These are phyloP conservation scores for Cercophora samala DNA, from an alignment of 495 filamentous ascomycete genomes.

Conservation along the genomic window DNA sequence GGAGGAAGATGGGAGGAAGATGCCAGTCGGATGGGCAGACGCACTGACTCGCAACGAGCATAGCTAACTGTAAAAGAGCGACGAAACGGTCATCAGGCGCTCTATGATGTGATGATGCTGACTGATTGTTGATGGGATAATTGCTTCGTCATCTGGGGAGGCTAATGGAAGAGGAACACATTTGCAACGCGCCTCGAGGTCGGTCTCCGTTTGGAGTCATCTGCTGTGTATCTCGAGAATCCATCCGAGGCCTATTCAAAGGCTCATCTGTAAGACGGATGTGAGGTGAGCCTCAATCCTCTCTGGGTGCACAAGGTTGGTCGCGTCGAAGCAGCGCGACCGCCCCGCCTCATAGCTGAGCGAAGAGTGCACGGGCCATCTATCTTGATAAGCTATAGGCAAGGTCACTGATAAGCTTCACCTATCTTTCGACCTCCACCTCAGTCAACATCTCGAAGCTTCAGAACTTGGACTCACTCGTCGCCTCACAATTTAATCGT, in stretches of 20 bases:
- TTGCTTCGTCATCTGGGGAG: background rate
- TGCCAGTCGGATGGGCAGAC: background rate
- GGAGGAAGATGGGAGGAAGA: background rate
- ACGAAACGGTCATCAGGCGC: constrained; percentile 1
- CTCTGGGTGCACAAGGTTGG: background rate
- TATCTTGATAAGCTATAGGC: no score
- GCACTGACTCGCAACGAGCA: background rate
- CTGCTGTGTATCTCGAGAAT: background rate
- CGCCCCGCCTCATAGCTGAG: background rate
- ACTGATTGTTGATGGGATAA: background rate
- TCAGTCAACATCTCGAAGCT: background rate
- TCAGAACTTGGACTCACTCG: background rate
- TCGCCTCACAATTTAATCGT: background rate
- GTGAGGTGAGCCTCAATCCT: background rate
- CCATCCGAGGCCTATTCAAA: background rate
- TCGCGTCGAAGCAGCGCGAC: background rate
- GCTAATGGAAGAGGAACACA: background rate
- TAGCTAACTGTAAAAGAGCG: background rate
- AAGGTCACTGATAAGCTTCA: no score
- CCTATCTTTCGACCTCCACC: no score
- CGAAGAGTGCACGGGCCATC: background rate
- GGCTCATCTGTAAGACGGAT: background rate
- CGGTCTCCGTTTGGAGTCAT: background rate
- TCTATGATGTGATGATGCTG: constrained; percentile 2
- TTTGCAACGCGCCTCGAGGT: background rate